Percentiles rank a stretch among this genome's conserved stretches.
phyloP scores from a whole-genome alignment of 441 rosid species.

The Gossypium gossypioides region DNA sequence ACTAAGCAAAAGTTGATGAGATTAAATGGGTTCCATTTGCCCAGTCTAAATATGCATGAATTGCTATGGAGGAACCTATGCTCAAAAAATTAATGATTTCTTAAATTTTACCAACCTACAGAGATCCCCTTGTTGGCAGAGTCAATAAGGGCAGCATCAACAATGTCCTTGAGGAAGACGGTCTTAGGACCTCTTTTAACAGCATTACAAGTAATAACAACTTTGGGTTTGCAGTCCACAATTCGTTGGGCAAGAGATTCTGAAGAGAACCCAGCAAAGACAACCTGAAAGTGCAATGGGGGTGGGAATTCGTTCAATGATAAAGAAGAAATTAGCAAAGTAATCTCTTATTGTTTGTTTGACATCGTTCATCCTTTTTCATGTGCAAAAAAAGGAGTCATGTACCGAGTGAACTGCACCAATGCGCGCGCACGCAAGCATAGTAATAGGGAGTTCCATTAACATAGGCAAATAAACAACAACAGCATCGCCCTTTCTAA shows the following conservation, averaged over 20 bases:
- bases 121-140: slow-evolving; percentile 58
- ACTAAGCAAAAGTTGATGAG: not conserved
- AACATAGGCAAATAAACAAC: slow-evolving; percentile 86
- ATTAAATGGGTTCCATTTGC: not conserved
- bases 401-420: slow-evolving; percentile 97
- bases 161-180: slow-evolving; percentile 79
- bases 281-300: slow-evolving; percentile 42
- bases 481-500: slow-evolving; percentile 85
- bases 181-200: slow-evolving; percentile 87
- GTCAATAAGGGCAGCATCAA: slow-evolving; percentile 66
- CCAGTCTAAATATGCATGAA: not conserved
- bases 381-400: not conserved
- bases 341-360: not conserved
- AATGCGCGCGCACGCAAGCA: slow-evolving; percentile 93
- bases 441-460: slow-evolving; percentile 86
- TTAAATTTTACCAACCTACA: slow-evolving; percentile 41
- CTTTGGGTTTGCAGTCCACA: slow-evolving; percentile 82
- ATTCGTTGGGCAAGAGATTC: slow-evolving; percentile 88
- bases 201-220: slow-evolving; percentile 80
- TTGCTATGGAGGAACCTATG: not conserved
- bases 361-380: not conserved
- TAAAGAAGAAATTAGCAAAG: not conserved
- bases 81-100: not conserved
- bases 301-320: slow-evolving; percentile 1
- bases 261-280: slow-evolving; percentile 93